These are phyloP conservation scores for Ophiostoma pallidulum DNA, from an alignment of 2,329 filamentous ascomycete species.

Conservation along the genomic window DNA sequence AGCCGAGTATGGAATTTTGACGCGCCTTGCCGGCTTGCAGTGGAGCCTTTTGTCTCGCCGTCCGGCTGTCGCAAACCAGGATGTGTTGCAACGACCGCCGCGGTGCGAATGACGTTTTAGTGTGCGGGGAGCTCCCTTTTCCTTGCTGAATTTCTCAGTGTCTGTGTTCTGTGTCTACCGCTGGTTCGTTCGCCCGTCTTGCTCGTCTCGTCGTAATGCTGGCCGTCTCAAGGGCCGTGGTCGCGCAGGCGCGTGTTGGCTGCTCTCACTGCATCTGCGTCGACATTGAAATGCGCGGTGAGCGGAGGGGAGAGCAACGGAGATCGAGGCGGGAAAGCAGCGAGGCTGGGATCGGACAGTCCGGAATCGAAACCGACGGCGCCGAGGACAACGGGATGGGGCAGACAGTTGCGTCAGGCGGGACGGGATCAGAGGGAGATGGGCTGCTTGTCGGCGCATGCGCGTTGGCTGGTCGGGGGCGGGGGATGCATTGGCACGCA, in stretches of 20 bases:
- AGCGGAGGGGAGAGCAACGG: too few relatives aligned
- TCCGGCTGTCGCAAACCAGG: background rate
- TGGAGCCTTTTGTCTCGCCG: background rate
- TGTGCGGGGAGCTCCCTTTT: too few relatives aligned
- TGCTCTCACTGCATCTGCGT: background rate
- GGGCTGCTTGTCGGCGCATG: slow-evolving; percentile 6
- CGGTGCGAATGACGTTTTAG: too few relatives aligned
- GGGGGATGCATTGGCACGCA: slow-evolving; percentile 4
- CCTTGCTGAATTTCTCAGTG: too few relatives aligned
- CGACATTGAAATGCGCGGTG: background rate
- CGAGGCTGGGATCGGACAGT: background rate
- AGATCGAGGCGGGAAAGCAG: background rate
- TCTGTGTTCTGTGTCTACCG: background rate
- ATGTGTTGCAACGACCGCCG: too few relatives aligned
- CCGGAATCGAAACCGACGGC: background rate
- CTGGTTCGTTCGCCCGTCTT: background rate
- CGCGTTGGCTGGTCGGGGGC: background rate
- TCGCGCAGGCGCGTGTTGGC: background rate
- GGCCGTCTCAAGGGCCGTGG: too few relatives aligned
- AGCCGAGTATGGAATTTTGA: background rate
- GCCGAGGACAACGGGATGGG: background rate
- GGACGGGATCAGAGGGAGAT: background rate
- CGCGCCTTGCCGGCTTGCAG: background rate
- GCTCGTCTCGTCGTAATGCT: too few relatives aligned
- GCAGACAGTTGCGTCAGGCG: background rate